Evolutionary conservation across 1,284 basidiomycete genomes (phyloP), one percentile per base, ranked within the genome.

Genomic region (Cryptococcus maquisensis): DNA sequence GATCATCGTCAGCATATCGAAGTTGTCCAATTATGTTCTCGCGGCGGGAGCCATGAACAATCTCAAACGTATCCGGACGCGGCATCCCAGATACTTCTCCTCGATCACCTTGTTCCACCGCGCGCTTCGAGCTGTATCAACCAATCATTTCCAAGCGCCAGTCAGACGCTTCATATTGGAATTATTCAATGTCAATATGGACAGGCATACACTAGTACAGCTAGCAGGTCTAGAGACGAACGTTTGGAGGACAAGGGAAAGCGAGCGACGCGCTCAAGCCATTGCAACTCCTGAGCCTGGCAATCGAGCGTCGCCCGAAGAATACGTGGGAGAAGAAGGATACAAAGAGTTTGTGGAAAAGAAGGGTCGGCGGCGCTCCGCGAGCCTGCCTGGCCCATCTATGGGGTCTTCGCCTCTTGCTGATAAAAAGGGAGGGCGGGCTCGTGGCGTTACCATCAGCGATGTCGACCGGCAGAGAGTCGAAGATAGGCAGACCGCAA

Each of bases 11-110:
- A 86, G 90, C 9, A 89, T 99, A 47, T 87, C 94, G 64, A 97
- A 98, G 69, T 80, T 98, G 39, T 87, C 90, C 45, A 99, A 98
- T 67, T 91, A 94, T 23, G 93, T 98, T 50, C 87, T 98, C 52
- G 93, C 94, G 3, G 94, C 94, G 62, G 84, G 88, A 21, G 91
- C 93, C 3, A 96, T 93, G 28, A 83, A 90, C 54, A 86, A 88
- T 24, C 79, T 97, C 39, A 86, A 89, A 35, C 85, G 83, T 64
- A 83, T 95, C 77, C 92, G 92, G 65, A 86, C 86, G 59, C 83
- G 84, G 20, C 79, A 83, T 44, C 76, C 76, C 1, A 60, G 68
- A 4, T 81, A 87, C 32, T 96, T 96, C 77, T 77, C 81, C 6
- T 92, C 90, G 0, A 81, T 87, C 0, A 79, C 83, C 8, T 82